Conservation (phyloP, 371 early-diverging fungal species). For the Haplosporangium sp. region DNA sequence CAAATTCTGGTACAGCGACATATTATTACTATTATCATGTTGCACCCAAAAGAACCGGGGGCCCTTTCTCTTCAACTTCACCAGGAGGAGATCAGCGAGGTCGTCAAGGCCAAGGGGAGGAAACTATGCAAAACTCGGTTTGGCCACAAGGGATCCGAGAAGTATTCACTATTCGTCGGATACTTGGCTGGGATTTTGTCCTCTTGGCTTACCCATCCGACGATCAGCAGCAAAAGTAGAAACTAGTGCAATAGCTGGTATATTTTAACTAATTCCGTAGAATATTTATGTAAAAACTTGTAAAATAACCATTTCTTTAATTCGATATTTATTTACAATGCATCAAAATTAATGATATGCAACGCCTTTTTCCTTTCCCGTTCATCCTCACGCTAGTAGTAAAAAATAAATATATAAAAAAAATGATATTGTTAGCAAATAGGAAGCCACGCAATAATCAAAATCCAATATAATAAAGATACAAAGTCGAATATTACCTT, state of each 20-base stretch:
- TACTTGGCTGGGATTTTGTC: conserved; percentile 51
- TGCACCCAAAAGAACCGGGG: conserved; percentile 11
- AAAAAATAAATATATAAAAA: neutral
- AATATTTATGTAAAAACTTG: neutral
- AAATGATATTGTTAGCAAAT: conserved; percentile 1
- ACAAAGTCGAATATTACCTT: conserved; percentile 59
- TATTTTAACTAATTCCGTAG: neutral
- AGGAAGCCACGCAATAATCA: neutral
- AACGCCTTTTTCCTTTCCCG: conserved; percentile 76
- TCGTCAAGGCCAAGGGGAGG: conserved; percentile 3
- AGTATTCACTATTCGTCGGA: conserved; percentile 40
- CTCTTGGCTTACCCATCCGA: conserved; percentile 46
- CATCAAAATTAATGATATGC: conserved; percentile 93
- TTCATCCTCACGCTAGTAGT: conserved; percentile 77
- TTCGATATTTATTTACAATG: conserved; percentile 63
- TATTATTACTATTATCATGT: conserved; percentile 46
- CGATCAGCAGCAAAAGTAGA: conserved; percentile 4
- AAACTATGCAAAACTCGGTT: conserved; percentile 11
- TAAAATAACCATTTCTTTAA: conserved; percentile 1
- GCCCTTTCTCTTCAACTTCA: neutral
- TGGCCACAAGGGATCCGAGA: conserved; percentile 48
- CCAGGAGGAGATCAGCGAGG: neutral
- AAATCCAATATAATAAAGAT: neutral
- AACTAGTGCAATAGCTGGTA: neutral
- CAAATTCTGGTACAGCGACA: conserved; percentile 17